These are phyloP conservation scores for Xylaria bambusicola DNA, from an alignment of 495 filamentous ascomycete genomes.

Conservation along the genomic window DNA sequence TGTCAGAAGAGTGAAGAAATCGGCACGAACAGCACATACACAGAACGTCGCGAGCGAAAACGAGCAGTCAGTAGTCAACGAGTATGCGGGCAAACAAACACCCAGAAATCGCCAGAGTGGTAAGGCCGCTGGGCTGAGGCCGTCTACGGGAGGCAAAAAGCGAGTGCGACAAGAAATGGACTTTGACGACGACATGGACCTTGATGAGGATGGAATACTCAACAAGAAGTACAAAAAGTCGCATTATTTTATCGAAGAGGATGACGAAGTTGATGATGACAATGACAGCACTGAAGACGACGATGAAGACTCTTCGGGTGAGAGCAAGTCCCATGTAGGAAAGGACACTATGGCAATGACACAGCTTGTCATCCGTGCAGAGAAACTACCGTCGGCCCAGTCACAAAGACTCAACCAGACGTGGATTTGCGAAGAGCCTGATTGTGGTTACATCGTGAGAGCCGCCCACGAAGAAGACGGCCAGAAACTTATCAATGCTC, in stretches of 20 bases:
- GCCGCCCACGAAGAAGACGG: constrained; percentile 58
- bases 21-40: not conserved
- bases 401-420: constrained; percentile 60
- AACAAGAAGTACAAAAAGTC: constrained; percentile 39
- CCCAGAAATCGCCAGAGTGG: constrained; percentile 31
- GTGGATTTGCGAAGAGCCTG: constrained; percentile 71
- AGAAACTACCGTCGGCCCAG: constrained; percentile 46
- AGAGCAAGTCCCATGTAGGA: constrained; percentile 9
- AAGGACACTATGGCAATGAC: constrained; percentile 23
- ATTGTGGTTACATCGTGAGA: constrained; percentile 64
- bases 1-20: constrained; percentile 33
- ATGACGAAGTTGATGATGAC: constrained; percentile 5
- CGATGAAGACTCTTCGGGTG: constrained; percentile 24
- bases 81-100: constrained; percentile 21
- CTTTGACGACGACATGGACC: constrained; percentile 35
- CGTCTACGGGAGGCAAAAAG: constrained; percentile 34
- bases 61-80: not conserved
- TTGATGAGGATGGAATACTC: constrained; percentile 28
- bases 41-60: constrained; percentile 27
- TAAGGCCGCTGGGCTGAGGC: constrained; percentile 39
- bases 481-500: constrained; percentile 61
- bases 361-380: constrained; percentile 44
- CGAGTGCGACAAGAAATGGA: constrained; percentile 29
- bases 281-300: constrained; percentile 46
- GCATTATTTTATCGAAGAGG: constrained; percentile 29